Conservation (phyloP, 495 filamentous ascomycete genomes). For the Lentithecium fluviatile region DNA sequence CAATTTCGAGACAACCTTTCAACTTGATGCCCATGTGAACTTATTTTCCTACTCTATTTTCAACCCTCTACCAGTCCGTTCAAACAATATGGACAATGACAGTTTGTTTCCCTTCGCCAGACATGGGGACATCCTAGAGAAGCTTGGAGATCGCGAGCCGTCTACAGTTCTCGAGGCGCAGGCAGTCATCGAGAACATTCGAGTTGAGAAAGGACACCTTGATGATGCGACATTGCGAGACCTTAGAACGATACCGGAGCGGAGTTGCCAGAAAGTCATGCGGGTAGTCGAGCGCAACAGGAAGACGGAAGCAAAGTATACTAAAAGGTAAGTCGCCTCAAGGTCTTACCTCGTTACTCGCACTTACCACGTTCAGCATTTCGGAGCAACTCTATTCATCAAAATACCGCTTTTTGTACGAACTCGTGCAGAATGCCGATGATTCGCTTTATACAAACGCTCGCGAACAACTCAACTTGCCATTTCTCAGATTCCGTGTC, state of each 20-base stretch:
- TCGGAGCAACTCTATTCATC: conserved; percentile 17
- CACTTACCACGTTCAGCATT: not conserved
- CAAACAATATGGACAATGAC: no score
- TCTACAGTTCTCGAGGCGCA: conserved; percentile 4
- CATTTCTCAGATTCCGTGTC: conserved; percentile 29
- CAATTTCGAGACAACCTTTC: no score
- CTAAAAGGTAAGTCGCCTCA: conserved; percentile 18
- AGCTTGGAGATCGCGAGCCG: conserved; percentile 9
- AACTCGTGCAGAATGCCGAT: conserved; percentile 26
- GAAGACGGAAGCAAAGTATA: conserved; percentile 10
- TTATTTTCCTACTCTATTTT: no score
- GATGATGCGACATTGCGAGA: conserved; percentile 2
- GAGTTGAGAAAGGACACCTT: conserved; percentile 17
- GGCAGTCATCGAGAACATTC: conserved; percentile 3
- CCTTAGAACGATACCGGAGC: not conserved
- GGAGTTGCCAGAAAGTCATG: conserved; percentile 3
- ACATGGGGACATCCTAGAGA: not conserved
- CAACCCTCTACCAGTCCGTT: no score
- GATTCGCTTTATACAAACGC: conserved; percentile 7
- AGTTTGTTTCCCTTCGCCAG: not conserved
- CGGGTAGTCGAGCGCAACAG: not conserved
- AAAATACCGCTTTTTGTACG: conserved; percentile 26
- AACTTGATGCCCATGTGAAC: no score
- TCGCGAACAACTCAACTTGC: not conserved
- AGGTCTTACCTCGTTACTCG: not conserved